Evolutionary conservation across 306 rosid genomes (phyloP).

Genomic region (Acacia confusa): DNA sequence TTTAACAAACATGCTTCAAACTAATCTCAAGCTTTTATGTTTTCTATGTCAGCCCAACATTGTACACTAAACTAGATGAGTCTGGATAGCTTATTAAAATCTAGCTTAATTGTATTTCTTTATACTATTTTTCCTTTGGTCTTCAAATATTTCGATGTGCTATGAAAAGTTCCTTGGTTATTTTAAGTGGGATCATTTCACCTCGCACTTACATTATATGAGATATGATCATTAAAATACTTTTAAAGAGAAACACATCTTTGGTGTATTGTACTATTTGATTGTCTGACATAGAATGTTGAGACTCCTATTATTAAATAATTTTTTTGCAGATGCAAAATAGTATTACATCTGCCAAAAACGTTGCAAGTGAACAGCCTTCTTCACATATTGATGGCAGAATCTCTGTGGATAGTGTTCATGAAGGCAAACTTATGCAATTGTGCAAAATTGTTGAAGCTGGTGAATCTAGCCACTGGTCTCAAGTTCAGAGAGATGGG

Average conservation of each 20-base stretch:
- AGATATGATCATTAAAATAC: neutral
- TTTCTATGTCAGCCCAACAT: neutral
- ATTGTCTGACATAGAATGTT: conserved; percentile 6
- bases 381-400: conserved; percentile 49
- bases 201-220: neutral
- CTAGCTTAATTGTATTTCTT: neutral
- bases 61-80: neutral
- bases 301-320: conserved; percentile 19
- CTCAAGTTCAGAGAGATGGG: conserved; percentile 46
- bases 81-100: neutral
- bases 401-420: conserved; percentile 42
- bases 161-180: neutral
- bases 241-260: conserved; percentile 6
- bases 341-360: conserved; percentile 42
- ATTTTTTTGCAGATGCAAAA: conserved; percentile 48
- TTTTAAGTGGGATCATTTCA: conserved; percentile 16
- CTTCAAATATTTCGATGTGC: neutral
- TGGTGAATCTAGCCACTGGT: conserved; percentile 57
- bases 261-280: neutral
- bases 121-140: neutral
- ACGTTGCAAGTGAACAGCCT: conserved; percentile 49
- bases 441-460: conserved; percentile 85
- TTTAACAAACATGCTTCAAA: neutral
- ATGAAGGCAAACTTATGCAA: conserved; percentile 84
- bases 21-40: neutral